Conservation (phyloP, 225 moss, liverwort and hornwort genomes). For the Sphagnum tenellum region DNA sequence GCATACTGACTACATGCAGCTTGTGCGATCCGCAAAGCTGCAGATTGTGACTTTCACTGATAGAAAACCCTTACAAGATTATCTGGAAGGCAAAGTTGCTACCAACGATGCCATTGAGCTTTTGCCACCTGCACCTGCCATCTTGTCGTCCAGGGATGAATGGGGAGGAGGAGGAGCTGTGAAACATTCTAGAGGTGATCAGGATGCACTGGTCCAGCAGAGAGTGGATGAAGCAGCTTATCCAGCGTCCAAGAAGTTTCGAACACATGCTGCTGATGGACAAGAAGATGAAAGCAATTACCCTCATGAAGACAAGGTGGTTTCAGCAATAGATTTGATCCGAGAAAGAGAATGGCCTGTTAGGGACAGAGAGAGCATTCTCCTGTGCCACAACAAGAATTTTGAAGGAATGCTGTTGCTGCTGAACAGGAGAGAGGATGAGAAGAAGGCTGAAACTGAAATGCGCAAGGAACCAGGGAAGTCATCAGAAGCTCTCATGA, state of each 20-base stretch:
- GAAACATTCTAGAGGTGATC: slow-evolving; percentile 27
- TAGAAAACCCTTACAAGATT: slow-evolving; percentile 89
- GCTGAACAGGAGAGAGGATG: slow-evolving; percentile 64
- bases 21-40: slow-evolving; percentile 69
- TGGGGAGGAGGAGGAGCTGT: slow-evolving; percentile 26
- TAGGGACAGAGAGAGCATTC: slow-evolving; percentile 81
- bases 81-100: slow-evolving; percentile 80
- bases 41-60: slow-evolving; percentile 90
- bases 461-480: slow-evolving; percentile 65
- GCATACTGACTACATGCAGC: slow-evolving; percentile 90
- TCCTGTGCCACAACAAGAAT: slow-evolving; percentile 78
- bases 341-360: slow-evolving; percentile 84
- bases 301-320: slow-evolving; percentile 30
- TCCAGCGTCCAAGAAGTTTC: slow-evolving; percentile 36
- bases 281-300: slow-evolving; percentile 28
- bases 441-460: slow-evolving; percentile 54
- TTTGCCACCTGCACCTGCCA: slow-evolving; percentile 33
- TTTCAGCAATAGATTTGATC: slow-evolving; percentile 50
- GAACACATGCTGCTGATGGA: slow-evolving; percentile 22
- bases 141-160: slow-evolving; percentile 24
- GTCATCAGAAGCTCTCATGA: slow-evolving; percentile 37
- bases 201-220: slow-evolving; percentile 30
- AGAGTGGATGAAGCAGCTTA: slow-evolving; percentile 34
- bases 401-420: slow-evolving; percentile 59
- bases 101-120: slow-evolving; percentile 94